These are phyloP conservation scores for Fonsecaea erecta DNA, from an alignment of 2,329 filamentous ascomycete species.

Conservation along the genomic window DNA sequence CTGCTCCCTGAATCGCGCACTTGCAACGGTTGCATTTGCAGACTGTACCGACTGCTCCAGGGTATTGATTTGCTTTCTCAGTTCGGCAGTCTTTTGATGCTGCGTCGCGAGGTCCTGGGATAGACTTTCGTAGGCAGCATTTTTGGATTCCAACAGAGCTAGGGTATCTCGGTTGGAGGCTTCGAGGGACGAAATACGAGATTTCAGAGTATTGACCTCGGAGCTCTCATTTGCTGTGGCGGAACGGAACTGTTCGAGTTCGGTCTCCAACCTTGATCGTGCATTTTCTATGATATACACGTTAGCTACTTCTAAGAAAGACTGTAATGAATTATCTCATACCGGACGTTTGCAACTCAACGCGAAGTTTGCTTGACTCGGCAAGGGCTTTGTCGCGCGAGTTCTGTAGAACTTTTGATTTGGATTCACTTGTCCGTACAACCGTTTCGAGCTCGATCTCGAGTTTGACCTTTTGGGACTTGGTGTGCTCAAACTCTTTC, in stretches of 20 bases:
- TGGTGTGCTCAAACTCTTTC: constrained; percentile 78
- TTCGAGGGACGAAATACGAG: constrained; percentile 84
- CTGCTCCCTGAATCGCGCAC: constrained; percentile 87
- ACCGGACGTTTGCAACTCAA: constrained; percentile 84
- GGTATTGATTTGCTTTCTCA: constrained; percentile 78
- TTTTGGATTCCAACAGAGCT: constrained; percentile 86
- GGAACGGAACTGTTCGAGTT: constrained; percentile 77
- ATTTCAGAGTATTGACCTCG: constrained; percentile 73
- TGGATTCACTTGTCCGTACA: constrained; percentile 79
- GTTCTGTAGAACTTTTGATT: constrained; percentile 78
- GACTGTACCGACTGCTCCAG: constrained; percentile 84
- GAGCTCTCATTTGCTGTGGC: constrained; percentile 70
- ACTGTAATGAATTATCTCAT: constrained; percentile 34
- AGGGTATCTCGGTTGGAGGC: constrained; percentile 90
- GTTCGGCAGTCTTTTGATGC: constrained; percentile 82
- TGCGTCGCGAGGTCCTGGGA: constrained; percentile 85
- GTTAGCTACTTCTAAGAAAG: constrained; percentile 27
- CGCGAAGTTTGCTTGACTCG: constrained; percentile 79
- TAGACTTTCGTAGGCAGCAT: constrained; percentile 80
- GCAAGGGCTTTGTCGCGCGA: constrained; percentile 82
- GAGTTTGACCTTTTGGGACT: constrained; percentile 82
- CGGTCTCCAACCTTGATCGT: constrained; percentile 75
- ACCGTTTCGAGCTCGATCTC: constrained; percentile 94
- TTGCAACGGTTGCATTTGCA: constrained; percentile 77
- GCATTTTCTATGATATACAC: constrained; percentile 66